Percentiles rank a stretch among this genome's conserved stretches.
Conservation (phyloP, 768 basidiomycete genomes). For the Piloderma croceum region DNA sequence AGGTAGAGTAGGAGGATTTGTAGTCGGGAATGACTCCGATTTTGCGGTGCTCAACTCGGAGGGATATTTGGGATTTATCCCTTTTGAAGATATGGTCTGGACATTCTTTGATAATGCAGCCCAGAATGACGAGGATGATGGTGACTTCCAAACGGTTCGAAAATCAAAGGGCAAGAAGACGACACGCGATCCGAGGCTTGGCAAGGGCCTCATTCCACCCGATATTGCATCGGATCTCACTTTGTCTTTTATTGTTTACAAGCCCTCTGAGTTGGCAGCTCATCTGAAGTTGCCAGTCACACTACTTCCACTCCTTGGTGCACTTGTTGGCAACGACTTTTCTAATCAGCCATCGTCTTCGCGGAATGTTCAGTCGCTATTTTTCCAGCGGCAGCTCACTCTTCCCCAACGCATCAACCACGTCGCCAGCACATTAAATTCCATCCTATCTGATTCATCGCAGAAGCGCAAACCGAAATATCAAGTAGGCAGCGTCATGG, state of each 20-base stretch:
- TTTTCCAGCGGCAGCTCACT: slow-evolving; percentile 60
- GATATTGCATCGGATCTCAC: slow-evolving; percentile 37
- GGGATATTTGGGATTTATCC: slow-evolving; percentile 73
- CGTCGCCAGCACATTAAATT: slow-evolving; percentile 52
- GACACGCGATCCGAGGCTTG: slow-evolving; percentile 18
- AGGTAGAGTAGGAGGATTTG: slow-evolving; percentile 64
- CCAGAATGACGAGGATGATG: slow-evolving; percentile 35
- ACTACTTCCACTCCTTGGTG: slow-evolving; percentile 71
- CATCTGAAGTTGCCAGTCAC: slow-evolving; percentile 64
- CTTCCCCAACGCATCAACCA: slow-evolving; percentile 61
- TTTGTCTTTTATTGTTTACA: slow-evolving; percentile 55
- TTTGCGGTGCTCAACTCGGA: slow-evolving; percentile 73
- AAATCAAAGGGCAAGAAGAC: slow-evolving; percentile 50
- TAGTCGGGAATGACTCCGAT: slow-evolving; percentile 77
- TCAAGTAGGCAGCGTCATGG: slow-evolving; percentile 64
- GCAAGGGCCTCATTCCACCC: slow-evolving; percentile 52
- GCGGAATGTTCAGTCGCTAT: slow-evolving; percentile 51
- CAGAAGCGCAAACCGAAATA: slow-evolving; percentile 44
- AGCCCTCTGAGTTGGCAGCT: slow-evolving; percentile 53
- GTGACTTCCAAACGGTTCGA: slow-evolving; percentile 55
- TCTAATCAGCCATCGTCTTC: slow-evolving; percentile 44
- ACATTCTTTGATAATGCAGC: slow-evolving; percentile 16
- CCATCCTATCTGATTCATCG: slow-evolving; percentile 46
- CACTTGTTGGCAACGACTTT: slow-evolving; percentile 79
- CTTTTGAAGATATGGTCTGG: slow-evolving; percentile 76